These are phyloP conservation scores for Tillandsia fasciculata DNA, from an alignment of 176 grass and related monocot species.

Conservation along the genomic window DNA sequence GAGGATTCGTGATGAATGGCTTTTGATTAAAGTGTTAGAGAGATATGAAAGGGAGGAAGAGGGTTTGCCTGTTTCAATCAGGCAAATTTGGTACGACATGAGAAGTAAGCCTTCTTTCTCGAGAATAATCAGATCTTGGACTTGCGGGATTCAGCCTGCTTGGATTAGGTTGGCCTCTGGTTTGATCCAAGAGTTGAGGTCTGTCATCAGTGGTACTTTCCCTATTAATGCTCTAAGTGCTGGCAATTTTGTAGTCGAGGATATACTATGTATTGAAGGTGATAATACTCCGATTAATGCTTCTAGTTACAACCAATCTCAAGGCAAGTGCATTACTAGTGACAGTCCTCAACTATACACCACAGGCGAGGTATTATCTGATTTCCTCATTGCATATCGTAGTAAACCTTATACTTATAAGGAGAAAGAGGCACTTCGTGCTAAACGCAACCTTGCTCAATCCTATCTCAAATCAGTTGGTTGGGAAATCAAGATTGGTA, in stretches of 20 bases:
- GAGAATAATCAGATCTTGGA: slow-evolving; percentile 38
- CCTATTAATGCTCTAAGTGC: slow-evolving; percentile 12
- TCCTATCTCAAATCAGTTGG: slow-evolving; percentile 39
- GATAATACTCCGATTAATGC: no score
- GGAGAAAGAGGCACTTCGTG: slow-evolving; percentile 13
- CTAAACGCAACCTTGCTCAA: slow-evolving; percentile 31
- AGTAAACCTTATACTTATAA: neutral
- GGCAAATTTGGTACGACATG: slow-evolving; percentile 57
- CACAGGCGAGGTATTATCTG: slow-evolving; percentile 13
- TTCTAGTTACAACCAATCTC: no score
- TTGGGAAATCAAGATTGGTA: slow-evolving; percentile 37
- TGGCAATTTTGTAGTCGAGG: neutral
- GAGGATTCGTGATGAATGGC: slow-evolving; percentile 52
- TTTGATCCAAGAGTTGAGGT: slow-evolving; percentile 34
- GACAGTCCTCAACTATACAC: neutral
- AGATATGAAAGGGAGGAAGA: slow-evolving; percentile 34
- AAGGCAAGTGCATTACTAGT: neutral
- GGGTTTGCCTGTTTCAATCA: slow-evolving; percentile 42
- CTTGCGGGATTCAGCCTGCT: slow-evolving; percentile 17
- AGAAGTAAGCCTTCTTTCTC: slow-evolving; percentile 34
- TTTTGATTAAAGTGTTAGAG: slow-evolving; percentile 46
- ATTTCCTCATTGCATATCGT: slow-evolving; percentile 35
- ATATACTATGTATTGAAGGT: neutral
- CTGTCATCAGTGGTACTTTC: slow-evolving; percentile 23
- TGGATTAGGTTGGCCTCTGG: slow-evolving; percentile 37